Base-by-base conservation (phyloP, 2,329 filamentous ascomycete genomes). In the Pseudogymnoascus sp. region DNA sequence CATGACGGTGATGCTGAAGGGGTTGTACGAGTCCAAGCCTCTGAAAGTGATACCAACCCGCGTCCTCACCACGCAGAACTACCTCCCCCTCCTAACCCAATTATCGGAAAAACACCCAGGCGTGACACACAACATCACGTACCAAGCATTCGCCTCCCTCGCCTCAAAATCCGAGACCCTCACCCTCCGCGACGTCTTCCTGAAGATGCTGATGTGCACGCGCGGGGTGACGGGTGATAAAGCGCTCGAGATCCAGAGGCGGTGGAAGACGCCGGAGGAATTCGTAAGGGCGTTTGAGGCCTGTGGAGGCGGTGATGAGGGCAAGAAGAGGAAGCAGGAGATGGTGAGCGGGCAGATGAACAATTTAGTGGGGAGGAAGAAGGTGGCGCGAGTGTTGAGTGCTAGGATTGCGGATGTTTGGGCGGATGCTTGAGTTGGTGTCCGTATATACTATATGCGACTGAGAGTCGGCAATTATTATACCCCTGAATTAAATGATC, bases 141-240 rank as follows among this genome's bases (percentile, higher is more conserved):
- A 92, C 69, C 77, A 82, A 0, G 87, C 87, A 0, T 93, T 93
- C 72, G 85, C 87, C 0, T 86, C 85, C 0, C 76, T 93, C 51
- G 85, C 85, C 0, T 90, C 87, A 7, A 95, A 95, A 74, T 90
- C 88, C 0, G 88, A 90, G 62, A 83, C 83, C 65, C 83, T 92
- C 69, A 90, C 89, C 0, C 77, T 93, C 8, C 80, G 89, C 63
- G 90, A 95, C 69, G 75, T 93, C 0, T 93, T 85, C 69, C 77
- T 95, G 25, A 93, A 93, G 75, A 93, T 95, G 90, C 81, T 95
- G 60, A 92, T 95, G 90, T 91, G 88, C 67, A 90, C 84, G 1
- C 83, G 83, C 63, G 89, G 89, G 1, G 79, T 95, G 11, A 90
- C 88, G 0, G 89, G 88, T 2, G 90, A 93, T 69, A 90, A 90